These are phyloP conservation scores for Vickermania spadyakhi DNA, from an alignment of 208 protist species.

Conservation along the genomic window DNA sequence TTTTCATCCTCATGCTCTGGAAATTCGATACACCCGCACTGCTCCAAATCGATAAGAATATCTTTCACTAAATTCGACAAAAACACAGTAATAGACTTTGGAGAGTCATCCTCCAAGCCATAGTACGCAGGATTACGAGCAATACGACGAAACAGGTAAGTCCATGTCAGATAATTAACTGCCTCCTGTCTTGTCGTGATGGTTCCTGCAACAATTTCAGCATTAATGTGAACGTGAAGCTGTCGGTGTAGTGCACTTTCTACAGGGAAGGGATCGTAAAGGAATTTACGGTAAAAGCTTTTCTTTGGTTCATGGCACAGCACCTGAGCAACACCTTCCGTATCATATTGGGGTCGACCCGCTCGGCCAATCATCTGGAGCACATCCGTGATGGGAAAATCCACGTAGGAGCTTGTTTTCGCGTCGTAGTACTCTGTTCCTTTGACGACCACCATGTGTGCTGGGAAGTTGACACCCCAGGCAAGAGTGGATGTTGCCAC, in stretches of 20 bases:
- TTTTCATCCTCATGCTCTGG: slow-evolving; percentile 30
- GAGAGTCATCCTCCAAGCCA: slow-evolving; percentile 89
- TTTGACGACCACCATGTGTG: slow-evolving; percentile 99
- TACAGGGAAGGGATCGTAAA: slow-evolving; percentile 99
- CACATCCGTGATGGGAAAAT: slow-evolving; percentile 99
- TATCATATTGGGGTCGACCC: slow-evolving; percentile 97
- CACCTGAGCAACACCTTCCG: slow-evolving; percentile 93
- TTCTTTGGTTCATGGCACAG: slow-evolving; percentile 98
- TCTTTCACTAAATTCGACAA: slow-evolving; percentile 74
- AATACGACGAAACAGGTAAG: slow-evolving; percentile 98
- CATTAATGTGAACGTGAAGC: slow-evolving; percentile 98
- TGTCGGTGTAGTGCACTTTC: slow-evolving; percentile 94
- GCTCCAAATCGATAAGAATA: slow-evolving; percentile 74
- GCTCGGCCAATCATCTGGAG: slow-evolving; percentile 99
- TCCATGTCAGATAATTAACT: slow-evolving; percentile 99
- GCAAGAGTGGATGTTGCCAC: slow-evolving; percentile 98
- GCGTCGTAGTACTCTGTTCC: slow-evolving; percentile 99
- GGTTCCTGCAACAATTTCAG: slow-evolving; percentile 95
- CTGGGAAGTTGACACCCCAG: slow-evolving; percentile 99
- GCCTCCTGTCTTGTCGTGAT: slow-evolving; percentile 93
- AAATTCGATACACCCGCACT: slow-evolving; percentile 72
- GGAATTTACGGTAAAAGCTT: slow-evolving; percentile 99
- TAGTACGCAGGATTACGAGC: slow-evolving; percentile 98
- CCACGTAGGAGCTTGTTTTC: slow-evolving; percentile 95
- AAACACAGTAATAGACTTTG: slow-evolving; percentile 79